These are phyloP conservation scores for Rhytidiadelphus loreus DNA, from an alignment of 225 moss, liverwort and hornwort genomes.

Conservation along the genomic window DNA sequence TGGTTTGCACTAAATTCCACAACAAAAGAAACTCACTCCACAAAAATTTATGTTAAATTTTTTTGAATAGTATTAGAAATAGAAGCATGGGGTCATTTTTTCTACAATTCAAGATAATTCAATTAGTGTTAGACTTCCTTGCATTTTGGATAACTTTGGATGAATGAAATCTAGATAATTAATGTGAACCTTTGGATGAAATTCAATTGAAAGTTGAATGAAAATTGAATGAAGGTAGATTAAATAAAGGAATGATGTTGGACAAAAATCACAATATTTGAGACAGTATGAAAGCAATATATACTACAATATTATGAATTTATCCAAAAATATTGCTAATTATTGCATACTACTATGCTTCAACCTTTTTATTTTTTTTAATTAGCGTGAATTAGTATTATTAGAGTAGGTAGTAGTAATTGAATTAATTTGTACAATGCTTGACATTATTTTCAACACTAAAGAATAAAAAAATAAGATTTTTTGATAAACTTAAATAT, in stretches of 20 bases:
- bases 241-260: background rate
- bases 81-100: background rate
- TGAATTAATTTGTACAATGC: background rate
- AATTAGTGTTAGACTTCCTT: background rate
- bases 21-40: background rate
- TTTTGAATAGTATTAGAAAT: background rate
- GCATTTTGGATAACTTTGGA: background rate
- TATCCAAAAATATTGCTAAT: background rate
- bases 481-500: background rate
- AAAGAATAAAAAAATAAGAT: background rate
- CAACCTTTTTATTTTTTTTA: background rate
- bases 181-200: background rate
- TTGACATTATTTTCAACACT: background rate
- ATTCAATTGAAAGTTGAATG: background rate
- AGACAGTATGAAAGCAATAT: background rate
- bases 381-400: background rate
- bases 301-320: background rate
- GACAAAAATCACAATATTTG: background rate
- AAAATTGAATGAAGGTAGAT: background rate
- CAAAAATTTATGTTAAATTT: background rate
- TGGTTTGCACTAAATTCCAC: background rate
- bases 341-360: accelerated
- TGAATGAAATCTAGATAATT: background rate
- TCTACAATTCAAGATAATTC: background rate
- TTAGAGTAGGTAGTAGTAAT: accelerated